Conservation (phyloP, 2,329 filamentous ascomycete species). For the Verticillium dahliae region DNA sequence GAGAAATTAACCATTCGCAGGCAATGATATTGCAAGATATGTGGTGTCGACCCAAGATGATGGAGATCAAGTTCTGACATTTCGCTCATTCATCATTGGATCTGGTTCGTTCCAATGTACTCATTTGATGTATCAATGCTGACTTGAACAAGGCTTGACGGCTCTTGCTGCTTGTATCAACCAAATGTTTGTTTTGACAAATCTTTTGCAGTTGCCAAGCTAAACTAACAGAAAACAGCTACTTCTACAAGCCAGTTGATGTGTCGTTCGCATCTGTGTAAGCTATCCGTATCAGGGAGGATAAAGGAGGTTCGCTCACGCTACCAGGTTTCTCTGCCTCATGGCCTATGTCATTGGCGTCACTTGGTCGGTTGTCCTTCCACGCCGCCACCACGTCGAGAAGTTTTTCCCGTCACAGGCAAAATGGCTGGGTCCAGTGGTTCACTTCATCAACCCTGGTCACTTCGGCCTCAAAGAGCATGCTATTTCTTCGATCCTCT, state of each 20-base stretch:
- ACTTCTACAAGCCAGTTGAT: constrained; percentile 10
- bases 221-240: background rate
- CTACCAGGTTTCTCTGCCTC: constrained; percentile 3
- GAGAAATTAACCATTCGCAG: background rate
- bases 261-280: constrained; percentile 8
- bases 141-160: background rate
- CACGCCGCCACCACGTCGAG: constrained; percentile 8
- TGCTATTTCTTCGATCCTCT: constrained; percentile 8
- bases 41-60: constrained; percentile 7
- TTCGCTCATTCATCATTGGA: constrained; percentile 8
- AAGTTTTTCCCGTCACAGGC: constrained; percentile 7
- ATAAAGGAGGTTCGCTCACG: too few relatives aligned
- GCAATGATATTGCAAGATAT: constrained; percentile 8
- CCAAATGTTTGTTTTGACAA: constrained; percentile 1
- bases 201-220: background rate
- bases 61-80: constrained; percentile 4
- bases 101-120: background rate
- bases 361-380: constrained; percentile 7
- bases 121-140: background rate
- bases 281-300: background rate
- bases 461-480: constrained; percentile 10
- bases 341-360: constrained; percentile 11
- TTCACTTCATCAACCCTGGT: constrained; percentile 9
- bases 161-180: constrained; percentile 10
- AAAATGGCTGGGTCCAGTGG: constrained; percentile 7